phyloP scores from a whole-genome alignment of 176 grass and related monocot genomes.

The Cymbopogon citratus region DNA sequence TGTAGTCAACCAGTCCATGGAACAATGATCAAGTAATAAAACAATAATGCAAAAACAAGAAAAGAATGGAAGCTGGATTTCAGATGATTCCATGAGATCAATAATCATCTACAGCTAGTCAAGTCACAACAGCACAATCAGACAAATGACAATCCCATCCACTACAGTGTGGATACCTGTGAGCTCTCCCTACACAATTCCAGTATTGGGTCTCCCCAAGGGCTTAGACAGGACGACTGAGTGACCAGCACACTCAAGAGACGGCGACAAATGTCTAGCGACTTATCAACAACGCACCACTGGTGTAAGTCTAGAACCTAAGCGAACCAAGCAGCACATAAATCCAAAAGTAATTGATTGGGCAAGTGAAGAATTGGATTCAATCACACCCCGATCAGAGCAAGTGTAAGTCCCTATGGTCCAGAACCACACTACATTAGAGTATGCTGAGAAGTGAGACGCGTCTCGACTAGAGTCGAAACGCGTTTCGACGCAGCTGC shows the following conservation, averaged over 20 bases:
- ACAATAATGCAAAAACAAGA: not conserved
- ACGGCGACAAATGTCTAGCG: not conserved
- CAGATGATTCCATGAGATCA: not conserved
- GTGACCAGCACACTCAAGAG: not conserved
- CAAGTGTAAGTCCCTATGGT: not conserved
- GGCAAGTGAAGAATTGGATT: not conserved
- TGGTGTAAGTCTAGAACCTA: not conserved
- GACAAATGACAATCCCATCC: not conserved
- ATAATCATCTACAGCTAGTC: not conserved
- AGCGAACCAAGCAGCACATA: not conserved
- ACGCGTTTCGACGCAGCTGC: not conserved
- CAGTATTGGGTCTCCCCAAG: not conserved
- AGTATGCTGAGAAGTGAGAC: not conserved
- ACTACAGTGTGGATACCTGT: not conserved
- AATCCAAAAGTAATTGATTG: no score
- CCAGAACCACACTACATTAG: not conserved
- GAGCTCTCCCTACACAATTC: not conserved
- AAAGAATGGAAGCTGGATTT: not conserved
- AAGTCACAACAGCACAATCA: not conserved
- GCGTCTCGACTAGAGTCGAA: not conserved
- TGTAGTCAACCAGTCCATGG: not conserved
- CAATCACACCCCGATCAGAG: not conserved
- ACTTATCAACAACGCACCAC: not conserved
- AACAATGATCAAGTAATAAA: not conserved
- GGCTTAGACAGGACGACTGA: not conserved